A percentile compares a stretch with the other conserved stretches of the same genome.
Conservation (phyloP, 495 filamentous ascomycete species). For the Umbilicaria muhlenbergii region DNA sequence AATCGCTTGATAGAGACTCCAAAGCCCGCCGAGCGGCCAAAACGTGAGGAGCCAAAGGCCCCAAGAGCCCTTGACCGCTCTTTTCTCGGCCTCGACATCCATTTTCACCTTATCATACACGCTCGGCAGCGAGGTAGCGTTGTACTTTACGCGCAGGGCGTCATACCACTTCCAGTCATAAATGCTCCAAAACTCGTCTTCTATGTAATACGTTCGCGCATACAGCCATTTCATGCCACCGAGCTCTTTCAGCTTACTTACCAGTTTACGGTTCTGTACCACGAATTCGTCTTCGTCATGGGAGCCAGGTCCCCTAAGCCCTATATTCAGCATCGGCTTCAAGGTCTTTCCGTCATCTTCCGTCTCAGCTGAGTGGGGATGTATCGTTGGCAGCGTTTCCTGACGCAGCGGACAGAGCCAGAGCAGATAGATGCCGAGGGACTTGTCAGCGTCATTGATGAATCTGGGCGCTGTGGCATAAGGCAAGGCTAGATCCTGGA, state of each 20-base stretch:
- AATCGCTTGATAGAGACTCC: slow-evolving; percentile 39
- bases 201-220: slow-evolving; percentile 36
- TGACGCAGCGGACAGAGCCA: slow-evolving; percentile 41
- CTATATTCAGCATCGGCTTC: slow-evolving; percentile 34
- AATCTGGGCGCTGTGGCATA: slow-evolving; percentile 29
- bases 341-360: slow-evolving; percentile 6
- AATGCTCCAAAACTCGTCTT: slow-evolving; percentile 39
- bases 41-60: slow-evolving; percentile 8
- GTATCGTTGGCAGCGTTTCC: slow-evolving; percentile 16
- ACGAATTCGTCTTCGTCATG: slow-evolving; percentile 24
- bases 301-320: slow-evolving; percentile 34
- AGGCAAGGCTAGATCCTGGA: slow-evolving; percentile 44
- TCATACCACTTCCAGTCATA: slow-evolving; percentile 35
- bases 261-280: slow-evolving; percentile 44
- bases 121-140: slow-evolving; percentile 29
- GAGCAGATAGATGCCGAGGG: slow-evolving; percentile 36
- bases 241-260: slow-evolving; percentile 44
- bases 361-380: slow-evolving; percentile 18
- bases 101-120: slow-evolving; percentile 37
- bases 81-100: slow-evolving; percentile 12
- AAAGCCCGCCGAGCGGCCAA: slow-evolving; percentile 37
- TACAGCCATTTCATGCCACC: slow-evolving; percentile 51
- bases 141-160: slow-evolving; percentile 30
- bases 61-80: slow-evolving; percentile 8
- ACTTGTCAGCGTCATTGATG: slow-evolving; percentile 27